Evolutionary conservation across 1,284 basidiomycete genomes (phyloP), one percentile per base, ranked within the genome.

Genomic region (Meripilus lineatus): DNA sequence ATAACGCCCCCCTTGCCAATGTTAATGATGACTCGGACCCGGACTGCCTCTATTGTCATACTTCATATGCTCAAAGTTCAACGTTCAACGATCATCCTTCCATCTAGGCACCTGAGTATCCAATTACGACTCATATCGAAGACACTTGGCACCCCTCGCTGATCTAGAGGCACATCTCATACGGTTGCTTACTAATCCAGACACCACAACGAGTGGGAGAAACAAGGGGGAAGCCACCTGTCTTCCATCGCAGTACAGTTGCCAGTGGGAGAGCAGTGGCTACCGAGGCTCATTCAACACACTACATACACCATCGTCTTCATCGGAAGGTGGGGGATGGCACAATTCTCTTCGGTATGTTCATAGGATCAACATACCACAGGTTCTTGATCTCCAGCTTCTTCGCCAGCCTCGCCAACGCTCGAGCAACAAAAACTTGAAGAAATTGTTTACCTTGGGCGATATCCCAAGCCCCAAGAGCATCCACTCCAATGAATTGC

Each of bases 101-200:
- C n/a, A n/a, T n/a, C n/a, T n/a, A n/a, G 66, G 65, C 43, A 74
- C 72, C 23, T 21, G 34, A 32, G 15, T 17, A 22, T 64, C 73
- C 38, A 77, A 78, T 50, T 82, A 81, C 54, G 80, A 85, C 30
- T 62, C 65, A 22, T 85, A 86, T 62, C 69, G 72, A 28, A 62
- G 64, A 17, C 70, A 72, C 5, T 73, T 89, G 3, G 76, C 77
- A 20, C 84, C 87, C 44, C 70, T 89, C 36, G 57, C 71, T 38
- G 73, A 76, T 18, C 71, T 89, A 14, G 87, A 89, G 61, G 78
- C 80, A 44, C 73, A 72, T 33, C 70, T 89, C 44, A 83, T 75
- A 47, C 70, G 65, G 39, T 67, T 80, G 51, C 75, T 89, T 21
- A 80, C 83, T 71, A 35, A 74, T 74, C 11, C 41, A 48, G 58